Base-by-base conservation (phyloP, 495 filamentous ascomycete genomes). In the Usnea hakonensis region DNA sequence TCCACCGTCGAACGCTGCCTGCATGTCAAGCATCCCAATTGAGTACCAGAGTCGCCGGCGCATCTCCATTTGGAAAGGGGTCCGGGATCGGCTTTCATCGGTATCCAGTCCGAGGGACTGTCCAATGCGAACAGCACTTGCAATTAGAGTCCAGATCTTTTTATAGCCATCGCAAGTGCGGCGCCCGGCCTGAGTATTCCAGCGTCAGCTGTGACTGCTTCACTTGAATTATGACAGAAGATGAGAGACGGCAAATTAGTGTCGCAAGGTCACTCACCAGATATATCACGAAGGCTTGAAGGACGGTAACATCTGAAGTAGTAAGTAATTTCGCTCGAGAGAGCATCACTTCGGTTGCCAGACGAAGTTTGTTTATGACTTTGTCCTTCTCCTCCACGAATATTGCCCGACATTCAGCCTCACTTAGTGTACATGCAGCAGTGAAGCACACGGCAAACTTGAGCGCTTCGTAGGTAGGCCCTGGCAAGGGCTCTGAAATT, bases 241-340 rank as follows among this genome's bases (percentile, higher is more conserved):
- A 36, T 36, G 6, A 11, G 44, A 28, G 23, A n/a, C n/a, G 23
- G 28, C 23, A 48, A 48, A 14, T 3, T 23, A 28, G 23, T 13
- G 44, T 6, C 38, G 32, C 23, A 14, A 33, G 19, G 19, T n/a
- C 14, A 60, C 62, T 54, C 38, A 64, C 62, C 30, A 64, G 62
- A 43, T 64, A 64, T 28, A 64, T 61, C 16, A 60, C 44, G 17
- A 64, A 64, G 9, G 62, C 62, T 44, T 64, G 62, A 19, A 64
- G 43, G 8, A 58, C 62, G 28, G 35, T 58, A 44, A 64, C 19
- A 16, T 64, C 46, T 32, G 19, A 32, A 37, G 26, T 60, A 2
- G 38, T 64, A 10, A 60, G 43, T 2, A 60, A 52, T 2, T 48
- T 36, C 11, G 62, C 55, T 53, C 43, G 41, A 30, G 56, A 64